A percentile compares a stretch with the other conserved stretches of the same genome.
phyloP scores from a whole-genome alignment of 2,329 filamentous ascomycete species.

The Bertia moriformis region DNA sequence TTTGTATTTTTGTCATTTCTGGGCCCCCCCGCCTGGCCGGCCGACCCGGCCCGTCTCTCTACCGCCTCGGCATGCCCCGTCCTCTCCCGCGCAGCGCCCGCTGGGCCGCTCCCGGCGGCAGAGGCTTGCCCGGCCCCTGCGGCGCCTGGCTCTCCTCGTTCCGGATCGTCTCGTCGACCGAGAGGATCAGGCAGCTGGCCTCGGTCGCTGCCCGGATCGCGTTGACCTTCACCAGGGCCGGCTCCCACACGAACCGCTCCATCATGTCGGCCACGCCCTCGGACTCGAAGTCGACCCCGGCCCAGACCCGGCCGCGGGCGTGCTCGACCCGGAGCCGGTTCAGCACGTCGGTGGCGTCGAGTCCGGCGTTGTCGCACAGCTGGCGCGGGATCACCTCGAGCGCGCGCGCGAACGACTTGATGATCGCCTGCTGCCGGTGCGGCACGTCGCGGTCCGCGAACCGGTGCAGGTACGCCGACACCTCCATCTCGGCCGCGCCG shows the following conservation, averaged over 20 bases:
- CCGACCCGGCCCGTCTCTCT: too few relatives aligned
- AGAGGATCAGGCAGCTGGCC: slow-evolving; percentile 84
- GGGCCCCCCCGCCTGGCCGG: too few relatives aligned
- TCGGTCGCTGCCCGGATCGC: slow-evolving; percentile 92
- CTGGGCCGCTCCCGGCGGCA: slow-evolving; percentile 75
- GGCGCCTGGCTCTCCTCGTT: slow-evolving; percentile 86
- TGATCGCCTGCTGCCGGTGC: slow-evolving; percentile 91
- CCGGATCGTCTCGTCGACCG: slow-evolving; percentile 95
- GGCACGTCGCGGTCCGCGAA: slow-evolving; percentile 86
- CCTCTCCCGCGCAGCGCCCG: slow-evolving; percentile 71
- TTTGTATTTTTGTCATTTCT: neutral
- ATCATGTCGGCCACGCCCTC: slow-evolving; percentile 92
- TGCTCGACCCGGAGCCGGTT: slow-evolving; percentile 94
- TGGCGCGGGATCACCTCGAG: slow-evolving; percentile 93
- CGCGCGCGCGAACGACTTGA: slow-evolving; percentile 95
- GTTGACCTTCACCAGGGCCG: slow-evolving; percentile 88
- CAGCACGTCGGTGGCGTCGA: slow-evolving; percentile 94
- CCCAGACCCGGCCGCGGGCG: slow-evolving; percentile 82
- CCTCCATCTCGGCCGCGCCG: slow-evolving; percentile 90
- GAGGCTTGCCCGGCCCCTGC: slow-evolving; percentile 61
- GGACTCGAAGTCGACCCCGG: slow-evolving; percentile 83
- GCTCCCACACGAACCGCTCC: slow-evolving; percentile 94
- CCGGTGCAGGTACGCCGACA: slow-evolving; percentile 81
- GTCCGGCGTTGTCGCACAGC: slow-evolving; percentile 95
- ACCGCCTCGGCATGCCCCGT: slow-evolving; percentile 79